phyloP scores from a whole-genome alignment of 2,329 filamentous ascomycete genomes.

The Penicillium sp. region DNA sequence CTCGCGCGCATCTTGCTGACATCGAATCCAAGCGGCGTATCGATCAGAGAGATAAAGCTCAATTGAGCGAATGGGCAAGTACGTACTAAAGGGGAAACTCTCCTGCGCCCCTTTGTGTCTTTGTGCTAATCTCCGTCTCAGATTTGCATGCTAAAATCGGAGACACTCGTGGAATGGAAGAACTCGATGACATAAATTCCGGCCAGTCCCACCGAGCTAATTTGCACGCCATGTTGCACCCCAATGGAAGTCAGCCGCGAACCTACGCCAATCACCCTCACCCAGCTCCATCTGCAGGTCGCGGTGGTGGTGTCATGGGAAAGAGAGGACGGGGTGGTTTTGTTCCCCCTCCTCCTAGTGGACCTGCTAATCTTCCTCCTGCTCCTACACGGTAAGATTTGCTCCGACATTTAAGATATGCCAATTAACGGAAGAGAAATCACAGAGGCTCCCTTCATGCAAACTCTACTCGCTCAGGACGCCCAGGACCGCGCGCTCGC shows the following conservation, averaged over 20 bases:
- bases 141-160: not conserved
- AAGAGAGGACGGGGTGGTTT: not conserved
- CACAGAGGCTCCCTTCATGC: not conserved
- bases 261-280: not conserved
- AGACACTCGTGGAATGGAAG: not conserved
- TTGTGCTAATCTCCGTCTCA: not conserved
- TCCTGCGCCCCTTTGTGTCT: not conserved
- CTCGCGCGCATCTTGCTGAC: not conserved
- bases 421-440: not conserved
- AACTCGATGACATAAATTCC: not conserved
- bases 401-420: not conserved
- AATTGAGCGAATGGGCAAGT: slow-evolving; percentile 1
- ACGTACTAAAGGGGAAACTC: not conserved
- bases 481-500: not conserved
- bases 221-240: not conserved
- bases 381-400: not conserved
- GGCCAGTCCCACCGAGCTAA: slow-evolving; percentile 1
- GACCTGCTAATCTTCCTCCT: not conserved
- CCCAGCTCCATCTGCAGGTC: not conserved
- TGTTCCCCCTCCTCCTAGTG: not conserved
- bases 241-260: not conserved
- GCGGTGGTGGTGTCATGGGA: not conserved
- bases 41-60: not conserved
- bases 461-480: not conserved
- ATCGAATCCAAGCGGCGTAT: not conserved